Conservation (phyloP, 352 stramenopile genomes). For the Phytophthora pseudosyringae region DNA sequence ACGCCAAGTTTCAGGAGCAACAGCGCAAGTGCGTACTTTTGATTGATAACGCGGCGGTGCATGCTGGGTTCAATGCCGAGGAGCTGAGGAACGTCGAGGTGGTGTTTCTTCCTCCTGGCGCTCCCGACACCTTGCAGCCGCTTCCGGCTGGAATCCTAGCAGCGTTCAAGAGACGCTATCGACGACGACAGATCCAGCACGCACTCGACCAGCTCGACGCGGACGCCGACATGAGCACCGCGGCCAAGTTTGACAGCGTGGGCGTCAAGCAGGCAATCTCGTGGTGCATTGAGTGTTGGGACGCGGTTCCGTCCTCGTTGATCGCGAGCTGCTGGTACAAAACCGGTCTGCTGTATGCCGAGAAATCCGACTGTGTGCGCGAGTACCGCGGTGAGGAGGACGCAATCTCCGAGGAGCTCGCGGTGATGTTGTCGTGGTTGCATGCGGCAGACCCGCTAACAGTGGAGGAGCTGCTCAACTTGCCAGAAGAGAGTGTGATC, state of each 20-base stretch:
- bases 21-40: constrained; percentile 36
- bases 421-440: constrained; percentile 34
- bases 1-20: constrained; percentile 29
- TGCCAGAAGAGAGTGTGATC: constrained; percentile 36
- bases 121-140: constrained; percentile 25
- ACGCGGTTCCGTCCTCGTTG: constrained; percentile 24
- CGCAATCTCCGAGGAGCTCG: constrained; percentile 28
- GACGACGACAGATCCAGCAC: constrained; percentile 37
- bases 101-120: constrained; percentile 24
- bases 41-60: constrained; percentile 34
- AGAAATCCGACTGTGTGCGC: not conserved
- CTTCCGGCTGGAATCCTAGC: constrained; percentile 31
- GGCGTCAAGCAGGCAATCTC: constrained; percentile 28
- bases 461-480: constrained; percentile 33
- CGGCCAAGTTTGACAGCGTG: constrained; percentile 29
- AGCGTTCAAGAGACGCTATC: constrained; percentile 38
- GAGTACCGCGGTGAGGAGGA: constrained; percentile 17
- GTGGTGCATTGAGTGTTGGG: constrained; percentile 37
- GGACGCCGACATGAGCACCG: constrained; percentile 21
- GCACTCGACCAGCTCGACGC: constrained; percentile 34
- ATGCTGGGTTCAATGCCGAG: constrained; percentile 25
- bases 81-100: constrained; percentile 37
- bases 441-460: constrained; percentile 18
- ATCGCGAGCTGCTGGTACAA: constrained; percentile 27
- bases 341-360: constrained; percentile 19